Conservation (phyloP, 306 rosid species). For the Alnus rubra region DNA sequence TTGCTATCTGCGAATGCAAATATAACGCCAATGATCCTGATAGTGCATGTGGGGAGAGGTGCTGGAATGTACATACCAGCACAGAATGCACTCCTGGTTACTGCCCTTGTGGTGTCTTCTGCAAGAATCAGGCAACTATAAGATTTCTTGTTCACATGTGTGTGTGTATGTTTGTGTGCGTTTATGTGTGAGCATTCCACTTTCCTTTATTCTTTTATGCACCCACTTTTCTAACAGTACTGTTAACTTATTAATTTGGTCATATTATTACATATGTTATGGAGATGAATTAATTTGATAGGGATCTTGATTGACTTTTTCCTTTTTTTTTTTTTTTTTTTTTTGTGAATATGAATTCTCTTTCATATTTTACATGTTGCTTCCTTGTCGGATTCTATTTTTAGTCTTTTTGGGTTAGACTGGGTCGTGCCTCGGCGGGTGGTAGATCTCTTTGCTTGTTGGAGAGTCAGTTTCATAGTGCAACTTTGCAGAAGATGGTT, state of each 20-base stretch:
- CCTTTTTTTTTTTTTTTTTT: too few species aligned
- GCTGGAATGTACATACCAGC: slow-evolving; percentile 86
- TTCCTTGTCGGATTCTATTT: too few species aligned
- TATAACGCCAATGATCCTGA: slow-evolving; percentile 47
- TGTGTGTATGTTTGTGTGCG: too few species aligned
- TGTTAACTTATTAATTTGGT: neutral
- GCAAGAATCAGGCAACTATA: slow-evolving; percentile 77
- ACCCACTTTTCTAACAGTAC: neutral
- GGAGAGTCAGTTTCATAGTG: too few species aligned
- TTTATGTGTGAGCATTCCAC: neutral
- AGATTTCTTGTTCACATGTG: neutral
- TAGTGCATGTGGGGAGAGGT: slow-evolving; percentile 83
- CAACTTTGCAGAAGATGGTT: too few species aligned
- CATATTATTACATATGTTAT: neutral
- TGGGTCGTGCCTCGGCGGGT: too few species aligned
- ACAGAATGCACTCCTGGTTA: slow-evolving; percentile 87
- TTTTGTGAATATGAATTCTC: neutral
- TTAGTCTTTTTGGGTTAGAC: too few species aligned
- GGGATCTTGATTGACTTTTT: neutral
- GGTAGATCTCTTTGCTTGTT: too few species aligned
- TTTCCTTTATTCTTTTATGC: neutral
- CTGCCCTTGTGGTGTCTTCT: slow-evolving; percentile 68
- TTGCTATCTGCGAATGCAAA: slow-evolving; percentile 79
- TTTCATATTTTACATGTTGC: neutral
- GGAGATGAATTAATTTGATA: neutral